These are phyloP conservation scores for Clarireedia paspali DNA, from an alignment of 2,329 filamentous ascomycete genomes.

Conservation along the genomic window DNA sequence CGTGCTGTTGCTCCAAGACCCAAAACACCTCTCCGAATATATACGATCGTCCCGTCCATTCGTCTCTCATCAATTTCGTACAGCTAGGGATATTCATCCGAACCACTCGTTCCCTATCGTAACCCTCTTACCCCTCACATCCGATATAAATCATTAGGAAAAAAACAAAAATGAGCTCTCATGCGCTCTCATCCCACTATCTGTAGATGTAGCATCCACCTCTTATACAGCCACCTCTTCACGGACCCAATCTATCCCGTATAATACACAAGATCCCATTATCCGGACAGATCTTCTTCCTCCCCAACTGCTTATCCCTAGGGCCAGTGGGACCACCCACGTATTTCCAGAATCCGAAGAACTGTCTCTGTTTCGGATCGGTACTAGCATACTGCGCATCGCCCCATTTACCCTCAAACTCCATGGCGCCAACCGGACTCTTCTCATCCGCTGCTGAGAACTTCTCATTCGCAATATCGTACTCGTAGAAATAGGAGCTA, in stretches of 20 bases:
- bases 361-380: constrained; percentile 33
- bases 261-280: constrained; percentile 26
- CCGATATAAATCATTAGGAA: too few species aligned
- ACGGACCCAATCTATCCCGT: constrained; percentile 20
- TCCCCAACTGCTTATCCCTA: constrained; percentile 47
- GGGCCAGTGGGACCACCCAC: constrained; percentile 53
- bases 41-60: too few species aligned
- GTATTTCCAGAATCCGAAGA: constrained; percentile 43
- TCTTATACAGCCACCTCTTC: not conserved
- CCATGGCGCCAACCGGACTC: constrained; percentile 46
- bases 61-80: too few species aligned
- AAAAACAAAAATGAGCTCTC: too few species aligned
- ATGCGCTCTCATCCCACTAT: not conserved
- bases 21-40: too few species aligned
- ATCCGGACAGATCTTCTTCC: constrained; percentile 49
- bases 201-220: too few species aligned
- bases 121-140: too few species aligned
- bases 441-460: constrained; percentile 20
- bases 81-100: too few species aligned
- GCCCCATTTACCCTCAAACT: constrained; percentile 54
- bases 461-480: constrained; percentile 30
- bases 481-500: constrained; percentile 49
- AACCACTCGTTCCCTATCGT: too few species aligned
- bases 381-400: constrained; percentile 48
- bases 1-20: too few species aligned